A percentile compares a stretch with the other conserved stretches of the same genome.
Evolutionary conservation across 164 flowering plant genomes (phyloP).

Genomic region (Paratinospora sagittata): DNA sequence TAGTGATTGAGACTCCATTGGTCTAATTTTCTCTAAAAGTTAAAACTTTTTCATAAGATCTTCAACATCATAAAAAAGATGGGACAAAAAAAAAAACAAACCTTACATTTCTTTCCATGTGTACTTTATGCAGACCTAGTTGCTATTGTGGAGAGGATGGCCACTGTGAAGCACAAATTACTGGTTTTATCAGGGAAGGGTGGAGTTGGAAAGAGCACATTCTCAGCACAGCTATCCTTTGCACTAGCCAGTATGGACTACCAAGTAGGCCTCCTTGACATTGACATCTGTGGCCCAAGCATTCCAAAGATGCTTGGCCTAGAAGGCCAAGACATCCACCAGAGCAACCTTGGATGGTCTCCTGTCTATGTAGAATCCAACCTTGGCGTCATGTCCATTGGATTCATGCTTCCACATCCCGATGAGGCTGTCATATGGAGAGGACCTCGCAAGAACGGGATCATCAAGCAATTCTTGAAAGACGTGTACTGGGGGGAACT

Average conservation of each 20-base stretch:
- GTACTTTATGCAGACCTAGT: conserved; percentile 61
- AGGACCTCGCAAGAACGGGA: conserved; percentile 85
- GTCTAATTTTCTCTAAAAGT: neutral
- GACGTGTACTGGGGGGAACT: conserved; percentile 95
- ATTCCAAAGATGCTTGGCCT: conserved; percentile 95
- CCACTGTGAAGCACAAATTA: conserved; percentile 87
- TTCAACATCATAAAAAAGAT: neutral
- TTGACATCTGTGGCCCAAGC: conserved; percentile 95
- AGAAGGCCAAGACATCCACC: conserved; percentile 92
- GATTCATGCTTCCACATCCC: conserved; percentile 82
- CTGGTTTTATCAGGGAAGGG: conserved; percentile 92
- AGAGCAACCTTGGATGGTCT: conserved; percentile 92
- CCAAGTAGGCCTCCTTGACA: conserved; percentile 90
- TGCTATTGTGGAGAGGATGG: conserved; percentile 82
- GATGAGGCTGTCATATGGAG: conserved; percentile 97
- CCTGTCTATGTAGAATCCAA: conserved; percentile 85
- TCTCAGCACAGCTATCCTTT: conserved; percentile 83
- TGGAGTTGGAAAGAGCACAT: conserved; percentile 96
- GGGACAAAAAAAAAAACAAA: too few relatives aligned
- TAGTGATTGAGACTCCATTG: too few relatives aligned
- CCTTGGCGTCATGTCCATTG: conserved; percentile 95
- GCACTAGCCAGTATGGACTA: conserved; percentile 78
- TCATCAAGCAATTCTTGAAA: conserved; percentile 82
- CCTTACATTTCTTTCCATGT: neutral
- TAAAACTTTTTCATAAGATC: neutral